A percentile compares a stretch with the other conserved stretches of the same genome.
phyloP scores from a whole-genome alignment of 345 rosid genomes.

The Pugionium cornutum region DNA sequence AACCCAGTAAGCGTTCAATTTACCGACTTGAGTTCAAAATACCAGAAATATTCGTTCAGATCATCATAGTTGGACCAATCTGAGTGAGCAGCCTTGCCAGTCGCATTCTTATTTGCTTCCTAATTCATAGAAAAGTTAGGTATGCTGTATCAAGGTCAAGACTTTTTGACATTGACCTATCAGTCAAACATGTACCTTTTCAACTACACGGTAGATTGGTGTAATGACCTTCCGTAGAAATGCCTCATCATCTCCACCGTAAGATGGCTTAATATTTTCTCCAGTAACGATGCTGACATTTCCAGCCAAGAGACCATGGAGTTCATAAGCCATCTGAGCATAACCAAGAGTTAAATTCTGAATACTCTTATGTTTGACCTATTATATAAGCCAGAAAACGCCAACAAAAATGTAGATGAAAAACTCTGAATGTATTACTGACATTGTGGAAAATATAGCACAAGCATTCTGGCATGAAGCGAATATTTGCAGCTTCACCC shows the following conservation, averaged over 20 bases:
- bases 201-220: constrained; percentile 79
- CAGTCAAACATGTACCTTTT: constrained; percentile 54
- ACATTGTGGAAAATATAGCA: constrained; percentile 97
- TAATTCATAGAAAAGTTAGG: constrained; percentile 40
- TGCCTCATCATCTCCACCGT: constrained; percentile 97
- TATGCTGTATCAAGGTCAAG: constrained; percentile 27
- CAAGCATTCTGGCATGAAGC: constrained; percentile 93
- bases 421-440: constrained; percentile 40
- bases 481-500: constrained; percentile 98
- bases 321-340: constrained; percentile 96
- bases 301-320: constrained; percentile 94
- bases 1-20: constrained; percentile 19
- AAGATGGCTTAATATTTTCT: constrained; percentile 96
- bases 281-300: constrained; percentile 98
- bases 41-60: constrained; percentile 98
- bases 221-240: constrained; percentile 88
- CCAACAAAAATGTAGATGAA: constrained; percentile 5
- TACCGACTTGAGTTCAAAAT: constrained; percentile 39
- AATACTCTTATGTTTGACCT: constrained; percentile 11
- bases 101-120: constrained; percentile 81
- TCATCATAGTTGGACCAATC: constrained; percentile 98
- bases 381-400: constrained; percentile 9
- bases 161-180: constrained; percentile 1
- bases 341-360: constrained; percentile 2
- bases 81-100: constrained; percentile 80